Base-by-base conservation (phyloP, 2,329 filamentous ascomycete genomes). In the Stagonosporopsis chrysanthemi region DNA sequence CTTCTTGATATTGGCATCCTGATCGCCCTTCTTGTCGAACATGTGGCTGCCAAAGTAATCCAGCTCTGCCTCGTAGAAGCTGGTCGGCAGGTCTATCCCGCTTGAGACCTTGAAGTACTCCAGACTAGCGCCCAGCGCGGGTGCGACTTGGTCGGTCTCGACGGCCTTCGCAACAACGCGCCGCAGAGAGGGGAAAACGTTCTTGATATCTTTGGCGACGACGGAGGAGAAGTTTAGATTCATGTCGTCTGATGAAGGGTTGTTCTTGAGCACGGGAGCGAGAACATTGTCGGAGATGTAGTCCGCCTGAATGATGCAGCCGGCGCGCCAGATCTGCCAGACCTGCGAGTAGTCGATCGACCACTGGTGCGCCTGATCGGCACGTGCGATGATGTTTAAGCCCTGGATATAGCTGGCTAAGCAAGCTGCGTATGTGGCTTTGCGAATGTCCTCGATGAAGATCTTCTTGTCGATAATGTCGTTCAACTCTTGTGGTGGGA, bases 221-320 rank as follows among this genome's bases (percentile, higher is more conserved):
- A 76, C 73, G 6, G 79, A 69, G 2, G 66, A 69, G 42, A 67
- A 67, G 51, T 83, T 73, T 61, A 75, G 77, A 4, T 81, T 75
- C 6, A 85, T 75, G 52, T 85, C 80, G 62, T 81, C 77, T 12
- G 78, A 72, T 1, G 61, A 60, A 1, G 63, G 61, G 5, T 66
- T 64, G 6, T 61, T 61, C n/a, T 67, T 66, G 26, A 79, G 82
- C 44, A 84, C 76, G 0, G 75, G 72, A 6, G 80, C 77, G 2
- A 90, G 78, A 28, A 90, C 72, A 47, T 87, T 82, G 45, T 72
- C 65, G 3, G 83, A 82, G 58, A 91, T 87, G 63, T 85, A 81
- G 62, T 90, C 87, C 1, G 85, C 83, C 66, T 88, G 84, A 68
- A 91, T 90, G 72, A 91, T 90, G 73, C 88, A 90, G 7, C 89